phyloP scores from a whole-genome alignment of 2,329 filamentous ascomycete genomes.

The Thielaviopsis euricoi region DNA sequence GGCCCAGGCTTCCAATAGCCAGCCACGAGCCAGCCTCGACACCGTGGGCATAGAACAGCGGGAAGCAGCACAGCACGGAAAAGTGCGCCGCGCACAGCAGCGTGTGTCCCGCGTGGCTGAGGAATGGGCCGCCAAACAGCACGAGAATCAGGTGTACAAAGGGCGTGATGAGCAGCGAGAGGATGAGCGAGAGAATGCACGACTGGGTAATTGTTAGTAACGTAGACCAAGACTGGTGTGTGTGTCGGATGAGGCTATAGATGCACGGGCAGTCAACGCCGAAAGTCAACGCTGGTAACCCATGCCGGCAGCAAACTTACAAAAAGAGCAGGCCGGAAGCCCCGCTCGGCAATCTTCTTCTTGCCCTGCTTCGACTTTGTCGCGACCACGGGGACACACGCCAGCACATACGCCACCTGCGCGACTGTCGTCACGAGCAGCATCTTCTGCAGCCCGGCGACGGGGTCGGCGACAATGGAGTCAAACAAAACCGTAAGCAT shows the following conservation, averaged over 20 bases:
- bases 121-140: conserved; percentile 81
- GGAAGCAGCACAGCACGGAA: conserved; percentile 59
- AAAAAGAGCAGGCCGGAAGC: conserved; percentile 28
- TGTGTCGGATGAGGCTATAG: neutral
- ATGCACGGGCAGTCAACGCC: neutral
- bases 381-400: conserved; percentile 45
- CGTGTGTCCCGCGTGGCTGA: conserved; percentile 65
- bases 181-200: conserved; percentile 24
- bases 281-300: too few species aligned
- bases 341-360: conserved; percentile 33
- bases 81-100: conserved; percentile 68
- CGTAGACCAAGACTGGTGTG: neutral
- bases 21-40: conserved; percentile 58
- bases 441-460: conserved; percentile 41
- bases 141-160: conserved; percentile 47
- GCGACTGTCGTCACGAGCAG: conserved; percentile 46
- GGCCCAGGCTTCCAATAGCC: conserved; percentile 45
- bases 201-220: neutral
- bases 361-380: conserved; percentile 37
- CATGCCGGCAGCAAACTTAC: conserved; percentile 21
- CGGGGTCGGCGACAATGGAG: conserved; percentile 52
- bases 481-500: conserved; percentile 48
- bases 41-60: conserved; percentile 73
- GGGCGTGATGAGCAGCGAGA: conserved; percentile 59
- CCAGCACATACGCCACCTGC: conserved; percentile 45